Conservation (phyloP, 495 filamentous ascomycete species). For the Penicillium longicatenatum region DNA sequence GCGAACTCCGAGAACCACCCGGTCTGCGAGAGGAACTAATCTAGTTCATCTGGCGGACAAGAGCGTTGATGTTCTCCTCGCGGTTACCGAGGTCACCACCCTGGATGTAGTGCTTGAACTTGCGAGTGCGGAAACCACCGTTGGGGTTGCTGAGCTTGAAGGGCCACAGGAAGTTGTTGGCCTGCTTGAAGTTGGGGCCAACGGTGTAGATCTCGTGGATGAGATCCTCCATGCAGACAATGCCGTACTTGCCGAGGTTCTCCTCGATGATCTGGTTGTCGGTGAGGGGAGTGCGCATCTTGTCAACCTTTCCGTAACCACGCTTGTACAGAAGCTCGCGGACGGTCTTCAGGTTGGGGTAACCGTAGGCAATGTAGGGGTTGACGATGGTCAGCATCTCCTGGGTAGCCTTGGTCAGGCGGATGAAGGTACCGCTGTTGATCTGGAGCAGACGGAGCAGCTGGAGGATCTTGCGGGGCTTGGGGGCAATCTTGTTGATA, state of each 20-base stretch:
- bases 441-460: constrained; percentile 99
- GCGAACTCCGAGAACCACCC: constrained; percentile 7
- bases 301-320: constrained; percentile 95
- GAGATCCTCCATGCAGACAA: constrained; percentile 99
- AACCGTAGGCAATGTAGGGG: constrained; percentile 98
- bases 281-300: constrained; percentile 92
- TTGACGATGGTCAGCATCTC: constrained; percentile 99
- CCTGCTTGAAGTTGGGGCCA: constrained; percentile 99
- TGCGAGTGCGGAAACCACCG: constrained; percentile 91
- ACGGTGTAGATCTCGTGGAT: constrained; percentile 99
- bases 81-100: constrained; percentile 98
- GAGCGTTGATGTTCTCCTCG: constrained; percentile 96
- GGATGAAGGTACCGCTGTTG: constrained; percentile 99
- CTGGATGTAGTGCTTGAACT: constrained; percentile 99
- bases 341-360: constrained; percentile 98
- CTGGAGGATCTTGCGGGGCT: constrained; percentile 99
- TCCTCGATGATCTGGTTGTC: constrained; percentile 98
- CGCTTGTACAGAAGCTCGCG: constrained; percentile 99
- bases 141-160: constrained; percentile 99
- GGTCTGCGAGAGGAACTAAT: constrained; percentile 20
- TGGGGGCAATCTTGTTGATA: constrained; percentile 99
- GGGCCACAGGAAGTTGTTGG: constrained; percentile 99
- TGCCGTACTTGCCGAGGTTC: constrained; percentile 94
- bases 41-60: constrained; percentile 99
- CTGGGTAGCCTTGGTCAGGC: constrained; percentile 93